phyloP scores from a whole-genome alignment of 2,329 filamentous ascomycete genomes.

The Monilinia laxa region DNA sequence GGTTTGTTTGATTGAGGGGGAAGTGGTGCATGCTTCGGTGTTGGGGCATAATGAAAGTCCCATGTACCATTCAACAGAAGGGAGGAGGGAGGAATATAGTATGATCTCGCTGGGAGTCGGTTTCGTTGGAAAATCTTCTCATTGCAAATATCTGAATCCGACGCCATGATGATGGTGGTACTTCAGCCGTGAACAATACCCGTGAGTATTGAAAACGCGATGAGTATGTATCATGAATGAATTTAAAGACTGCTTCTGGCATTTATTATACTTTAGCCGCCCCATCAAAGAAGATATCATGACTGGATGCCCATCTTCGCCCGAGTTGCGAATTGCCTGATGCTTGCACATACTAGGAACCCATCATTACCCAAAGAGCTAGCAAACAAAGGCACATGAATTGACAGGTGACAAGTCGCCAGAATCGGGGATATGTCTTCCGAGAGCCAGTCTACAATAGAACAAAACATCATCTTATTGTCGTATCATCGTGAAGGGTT shows the following conservation, averaged over 20 bases:
- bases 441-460: not conserved
- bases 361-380: not conserved
- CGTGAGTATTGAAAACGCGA: not conserved
- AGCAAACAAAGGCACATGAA: too few relatives aligned
- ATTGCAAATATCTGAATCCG: slow-evolving; percentile 48
- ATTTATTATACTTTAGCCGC: not conserved
- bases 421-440: slow-evolving; percentile 17
- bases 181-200: not conserved
- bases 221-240: not conserved
- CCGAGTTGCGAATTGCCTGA: not conserved
- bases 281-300: not conserved
- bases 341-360: not conserved
- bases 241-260: not conserved
- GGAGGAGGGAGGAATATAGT: slow-evolving; percentile 52
- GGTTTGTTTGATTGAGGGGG: slow-evolving; percentile 13
- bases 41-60: slow-evolving; percentile 54
- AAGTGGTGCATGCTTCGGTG: slow-evolving; percentile 47
- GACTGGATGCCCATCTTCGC: not conserved
- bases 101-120: slow-evolving; percentile 52
- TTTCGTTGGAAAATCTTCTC: slow-evolving; percentile 54
- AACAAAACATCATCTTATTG: not conserved
- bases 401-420: not conserved
- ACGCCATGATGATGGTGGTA: slow-evolving; percentile 10
- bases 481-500: not conserved
- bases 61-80: slow-evolving; percentile 56